These are phyloP conservation scores for Pugionium dolabratum DNA, from an alignment of 345 rosid species.

Conservation along the genomic window DNA sequence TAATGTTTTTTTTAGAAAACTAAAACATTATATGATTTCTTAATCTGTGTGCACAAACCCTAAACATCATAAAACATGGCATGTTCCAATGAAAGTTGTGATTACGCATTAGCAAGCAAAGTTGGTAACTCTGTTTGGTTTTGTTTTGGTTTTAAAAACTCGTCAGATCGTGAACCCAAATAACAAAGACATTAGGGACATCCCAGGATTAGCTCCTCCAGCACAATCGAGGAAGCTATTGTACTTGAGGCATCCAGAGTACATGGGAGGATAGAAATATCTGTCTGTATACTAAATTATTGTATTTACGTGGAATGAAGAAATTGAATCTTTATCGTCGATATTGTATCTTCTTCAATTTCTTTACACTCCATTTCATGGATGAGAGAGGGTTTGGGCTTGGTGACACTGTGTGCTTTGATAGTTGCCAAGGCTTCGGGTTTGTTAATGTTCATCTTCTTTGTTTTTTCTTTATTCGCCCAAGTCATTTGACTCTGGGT, in stretches of 20 bases:
- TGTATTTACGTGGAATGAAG: slow-evolving; percentile 28
- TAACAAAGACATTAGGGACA: slow-evolving; percentile 90
- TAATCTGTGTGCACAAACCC: no score
- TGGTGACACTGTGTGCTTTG: slow-evolving; percentile 36
- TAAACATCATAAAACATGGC: no score
- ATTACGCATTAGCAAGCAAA: slow-evolving; percentile 21
- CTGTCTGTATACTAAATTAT: slow-evolving; percentile 14
- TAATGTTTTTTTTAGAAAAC: no score
- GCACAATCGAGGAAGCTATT: slow-evolving; percentile 87
- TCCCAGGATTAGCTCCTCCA: slow-evolving; percentile 99
- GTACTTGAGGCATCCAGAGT: slow-evolving; percentile 47
- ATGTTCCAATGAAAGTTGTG: slow-evolving; percentile 21
- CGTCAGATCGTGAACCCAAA: slow-evolving; percentile 81
- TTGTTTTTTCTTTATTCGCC: neutral
- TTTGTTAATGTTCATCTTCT: slow-evolving; percentile 19
- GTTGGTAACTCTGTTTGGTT: neutral
- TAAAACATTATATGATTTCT: no score
- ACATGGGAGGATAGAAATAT: slow-evolving; percentile 27
- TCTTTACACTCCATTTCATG: slow-evolving; percentile 18
- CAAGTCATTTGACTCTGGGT: slow-evolving; percentile 31
- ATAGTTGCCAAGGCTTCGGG: slow-evolving; percentile 25
- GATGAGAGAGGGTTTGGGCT: slow-evolving; percentile 6
- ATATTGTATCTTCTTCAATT: slow-evolving; percentile 14
- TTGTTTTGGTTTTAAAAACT: neutral
- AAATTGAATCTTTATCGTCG: slow-evolving; percentile 35